A percentile compares a stretch with the other conserved stretches of the same genome.
Evolutionary conservation across 2,329 filamentous ascomycete species (phyloP).

Genomic region (Myriosclerotinia duriaeana): DNA sequence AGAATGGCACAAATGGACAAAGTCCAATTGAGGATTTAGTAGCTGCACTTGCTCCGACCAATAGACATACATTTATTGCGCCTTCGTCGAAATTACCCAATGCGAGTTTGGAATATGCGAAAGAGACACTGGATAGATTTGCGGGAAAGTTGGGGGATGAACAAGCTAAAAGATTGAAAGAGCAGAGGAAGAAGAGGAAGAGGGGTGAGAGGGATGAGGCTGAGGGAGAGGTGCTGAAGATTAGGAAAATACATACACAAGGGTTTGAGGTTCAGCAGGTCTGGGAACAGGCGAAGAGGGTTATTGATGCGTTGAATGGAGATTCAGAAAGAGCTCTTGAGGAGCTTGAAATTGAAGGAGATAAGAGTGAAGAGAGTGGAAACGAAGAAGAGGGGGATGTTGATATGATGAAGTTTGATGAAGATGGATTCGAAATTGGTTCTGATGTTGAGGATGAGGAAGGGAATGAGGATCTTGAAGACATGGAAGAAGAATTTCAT

Average conservation of each 20-base stretch:
- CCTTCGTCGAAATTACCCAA: slow-evolving; percentile 66
- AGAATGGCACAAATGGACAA: slow-evolving; percentile 24
- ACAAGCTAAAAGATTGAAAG: slow-evolving; percentile 67
- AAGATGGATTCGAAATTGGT: slow-evolving; percentile 45
- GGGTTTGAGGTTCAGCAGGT: slow-evolving; percentile 87
- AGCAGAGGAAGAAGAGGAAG: slow-evolving; percentile 74
- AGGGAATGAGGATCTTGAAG: slow-evolving; percentile 43
- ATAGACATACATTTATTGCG: slow-evolving; percentile 62
- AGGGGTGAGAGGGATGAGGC: slow-evolving; percentile 52
- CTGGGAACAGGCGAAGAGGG: slow-evolving; percentile 88
- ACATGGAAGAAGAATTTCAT: slow-evolving; percentile 39
- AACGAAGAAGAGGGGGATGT: slow-evolving; percentile 43
- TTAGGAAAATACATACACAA: slow-evolving; percentile 80
- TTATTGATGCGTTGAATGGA: slow-evolving; percentile 65
- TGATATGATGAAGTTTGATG: slow-evolving; percentile 43
- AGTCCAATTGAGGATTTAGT: slow-evolving; percentile 34
- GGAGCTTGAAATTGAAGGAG: slow-evolving; percentile 38
- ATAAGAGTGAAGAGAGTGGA: slow-evolving; percentile 35
- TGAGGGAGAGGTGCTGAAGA: slow-evolving; percentile 59
- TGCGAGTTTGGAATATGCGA: slow-evolving; percentile 72
- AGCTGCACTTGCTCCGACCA: slow-evolving; percentile 33
- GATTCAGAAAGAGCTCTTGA: slow-evolving; percentile 53
- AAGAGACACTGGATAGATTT: slow-evolving; percentile 75
- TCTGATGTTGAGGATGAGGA: slow-evolving; percentile 40
- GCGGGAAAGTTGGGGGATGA: slow-evolving; percentile 71